These are phyloP conservation scores for Pseudogymnoascus sp. DNA, from an alignment of 2,329 filamentous ascomycete species.

Conservation along the genomic window DNA sequence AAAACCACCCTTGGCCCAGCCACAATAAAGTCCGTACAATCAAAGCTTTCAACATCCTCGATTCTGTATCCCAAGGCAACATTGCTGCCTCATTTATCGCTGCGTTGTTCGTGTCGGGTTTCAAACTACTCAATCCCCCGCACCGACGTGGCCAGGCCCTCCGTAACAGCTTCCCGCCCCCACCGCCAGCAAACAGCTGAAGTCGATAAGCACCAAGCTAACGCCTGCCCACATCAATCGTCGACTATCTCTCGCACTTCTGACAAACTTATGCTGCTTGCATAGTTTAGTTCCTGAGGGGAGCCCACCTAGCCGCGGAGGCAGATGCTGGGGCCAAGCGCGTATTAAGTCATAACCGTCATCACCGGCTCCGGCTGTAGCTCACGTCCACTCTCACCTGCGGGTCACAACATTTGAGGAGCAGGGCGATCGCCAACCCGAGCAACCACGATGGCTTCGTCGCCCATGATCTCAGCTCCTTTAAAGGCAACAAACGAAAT, in stretches of 20 bases:
- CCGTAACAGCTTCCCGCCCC: neutral
- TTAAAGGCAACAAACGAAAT: conserved; percentile 95
- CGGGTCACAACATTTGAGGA: conserved; percentile 1
- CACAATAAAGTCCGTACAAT: neutral
- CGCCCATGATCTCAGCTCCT: conserved; percentile 82
- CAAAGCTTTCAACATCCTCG: neutral
- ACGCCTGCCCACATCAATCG: neutral
- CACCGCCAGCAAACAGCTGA: conserved; percentile 5
- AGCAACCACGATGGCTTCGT: conserved; percentile 8
- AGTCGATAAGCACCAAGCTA: conserved; percentile 8
- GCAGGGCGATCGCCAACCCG: neutral
- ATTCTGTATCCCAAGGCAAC: neutral
- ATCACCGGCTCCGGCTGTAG: conserved; percentile 5
- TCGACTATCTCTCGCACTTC: neutral
- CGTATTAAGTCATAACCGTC: conserved; percentile 2
- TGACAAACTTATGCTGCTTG: neutral
- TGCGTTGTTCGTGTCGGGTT: conserved; percentile 6
- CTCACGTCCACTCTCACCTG: conserved; percentile 5
- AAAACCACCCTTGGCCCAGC: neutral
- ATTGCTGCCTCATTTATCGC: conserved; percentile 4
- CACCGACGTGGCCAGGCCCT: neutral
- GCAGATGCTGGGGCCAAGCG: conserved; percentile 5
- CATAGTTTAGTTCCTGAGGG: neutral
- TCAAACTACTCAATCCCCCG: neutral
- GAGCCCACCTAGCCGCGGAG: conserved; percentile 7